phyloP scores from a whole-genome alignment of 2,329 filamentous ascomycete species.

The Phaeoacremonium minimum region DNA sequence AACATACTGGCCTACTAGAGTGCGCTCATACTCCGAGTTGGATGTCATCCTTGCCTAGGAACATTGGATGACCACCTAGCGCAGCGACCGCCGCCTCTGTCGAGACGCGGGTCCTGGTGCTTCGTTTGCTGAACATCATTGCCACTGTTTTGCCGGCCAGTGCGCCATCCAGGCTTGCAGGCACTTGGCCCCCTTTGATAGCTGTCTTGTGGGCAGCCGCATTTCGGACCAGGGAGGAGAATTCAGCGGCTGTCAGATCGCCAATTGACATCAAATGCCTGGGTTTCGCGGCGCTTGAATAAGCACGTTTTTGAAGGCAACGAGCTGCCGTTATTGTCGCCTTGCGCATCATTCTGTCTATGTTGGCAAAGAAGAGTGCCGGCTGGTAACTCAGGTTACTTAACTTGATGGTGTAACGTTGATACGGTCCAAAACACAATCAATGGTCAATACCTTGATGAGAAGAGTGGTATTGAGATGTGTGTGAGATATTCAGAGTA shows the following conservation, averaged over 20 bases:
- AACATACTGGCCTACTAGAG: too few relatives aligned
- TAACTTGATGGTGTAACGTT: too few relatives aligned
- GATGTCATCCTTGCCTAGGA: conserved; percentile 91
- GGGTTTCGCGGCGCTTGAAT: conserved; percentile 41
- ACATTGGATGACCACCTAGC: conserved; percentile 93
- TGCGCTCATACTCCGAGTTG: conserved; percentile 70
- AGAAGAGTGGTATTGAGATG: too few relatives aligned
- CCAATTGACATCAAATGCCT: conserved; percentile 90
- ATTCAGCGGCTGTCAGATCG: conserved; percentile 75
- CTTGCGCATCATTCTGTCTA: conserved; percentile 18
- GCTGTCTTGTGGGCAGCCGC: conserved; percentile 71
- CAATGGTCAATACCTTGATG: too few relatives aligned
- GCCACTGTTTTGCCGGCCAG: conserved; percentile 79
- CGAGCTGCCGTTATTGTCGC: conserved; percentile 15
- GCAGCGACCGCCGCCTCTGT: conserved; percentile 87
- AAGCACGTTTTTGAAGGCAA: conserved; percentile 34
- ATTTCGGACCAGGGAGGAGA: conserved; percentile 79
- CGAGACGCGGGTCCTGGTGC: conserved; percentile 87
- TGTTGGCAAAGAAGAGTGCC: too few relatives aligned
- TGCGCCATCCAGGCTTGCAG: conserved; percentile 53
- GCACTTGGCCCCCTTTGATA: conserved; percentile 66
- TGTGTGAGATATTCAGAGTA: too few relatives aligned
- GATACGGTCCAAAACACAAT: too few relatives aligned
- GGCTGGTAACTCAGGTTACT: too few relatives aligned
- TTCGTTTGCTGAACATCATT: conserved; percentile 96